Conservation (phyloP, 371 early-diverging fungal genomes). For the Mortierella sp. region DNA sequence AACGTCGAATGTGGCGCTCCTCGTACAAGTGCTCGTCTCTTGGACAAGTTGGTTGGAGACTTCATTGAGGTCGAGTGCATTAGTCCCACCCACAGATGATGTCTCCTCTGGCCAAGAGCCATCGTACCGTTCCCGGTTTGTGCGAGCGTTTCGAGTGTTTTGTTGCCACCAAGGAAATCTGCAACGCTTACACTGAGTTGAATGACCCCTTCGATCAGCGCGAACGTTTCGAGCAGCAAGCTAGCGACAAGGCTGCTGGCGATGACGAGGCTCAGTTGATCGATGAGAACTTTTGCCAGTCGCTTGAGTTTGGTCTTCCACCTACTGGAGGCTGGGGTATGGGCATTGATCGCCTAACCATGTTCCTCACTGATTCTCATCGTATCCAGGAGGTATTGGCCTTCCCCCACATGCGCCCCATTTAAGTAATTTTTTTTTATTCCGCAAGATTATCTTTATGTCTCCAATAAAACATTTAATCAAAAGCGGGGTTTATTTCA, state of each 20-base stretch:
- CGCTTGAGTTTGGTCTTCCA: slow-evolving; percentile 99
- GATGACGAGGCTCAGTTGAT: slow-evolving; percentile 99
- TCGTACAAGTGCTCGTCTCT: slow-evolving; percentile 94
- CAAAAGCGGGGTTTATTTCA: neutral
- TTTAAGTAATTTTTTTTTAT: slow-evolving; percentile 15
- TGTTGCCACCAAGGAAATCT: slow-evolving; percentile 99
- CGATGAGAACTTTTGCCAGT: slow-evolving; percentile 98
- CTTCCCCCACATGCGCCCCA: slow-evolving; percentile 95
- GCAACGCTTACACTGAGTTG: slow-evolving; percentile 99
- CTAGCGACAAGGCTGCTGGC: slow-evolving; percentile 97
- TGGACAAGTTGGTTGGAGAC: slow-evolving; percentile 98
- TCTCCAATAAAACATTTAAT: neutral
- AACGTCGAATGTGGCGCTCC: slow-evolving; percentile 95
- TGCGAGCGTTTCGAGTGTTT: slow-evolving; percentile 99
- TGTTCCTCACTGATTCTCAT: slow-evolving; percentile 99
- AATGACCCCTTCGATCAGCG: slow-evolving; percentile 99
- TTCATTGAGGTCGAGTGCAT: slow-evolving; percentile 97
- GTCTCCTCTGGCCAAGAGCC: slow-evolving; percentile 99
- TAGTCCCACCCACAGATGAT: slow-evolving; percentile 98
- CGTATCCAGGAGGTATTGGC: slow-evolving; percentile 99
- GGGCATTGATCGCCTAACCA: slow-evolving; percentile 98
- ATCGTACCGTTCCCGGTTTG: slow-evolving; percentile 91
- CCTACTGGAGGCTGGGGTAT: slow-evolving; percentile 99
- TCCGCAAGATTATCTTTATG: neutral
- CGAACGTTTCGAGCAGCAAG: slow-evolving; percentile 98